Evolutionary conservation across 345 rosid genomes (phyloP).

Genomic region (Punica granatum): DNA sequence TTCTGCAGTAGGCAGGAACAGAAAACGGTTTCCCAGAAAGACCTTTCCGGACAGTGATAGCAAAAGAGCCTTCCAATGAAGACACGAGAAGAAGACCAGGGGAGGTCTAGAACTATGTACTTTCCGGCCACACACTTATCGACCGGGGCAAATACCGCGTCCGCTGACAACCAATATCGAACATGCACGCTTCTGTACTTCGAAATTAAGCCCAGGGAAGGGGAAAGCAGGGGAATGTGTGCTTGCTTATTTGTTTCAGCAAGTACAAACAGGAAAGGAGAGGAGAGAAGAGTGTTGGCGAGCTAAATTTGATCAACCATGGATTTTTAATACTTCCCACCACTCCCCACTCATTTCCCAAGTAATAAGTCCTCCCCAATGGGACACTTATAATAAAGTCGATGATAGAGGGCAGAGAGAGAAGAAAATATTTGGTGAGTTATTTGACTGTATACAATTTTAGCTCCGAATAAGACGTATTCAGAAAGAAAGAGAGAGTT

Average conservation of each 20-base stretch:
- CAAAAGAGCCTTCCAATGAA: not conserved
- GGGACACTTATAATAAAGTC: slow-evolving; percentile 1
- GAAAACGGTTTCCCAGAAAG: slow-evolving; percentile 2
- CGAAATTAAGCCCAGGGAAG: not conserved
- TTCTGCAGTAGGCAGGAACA: not conserved
- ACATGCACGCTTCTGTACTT: not conserved
- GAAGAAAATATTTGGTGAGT: too few species aligned
- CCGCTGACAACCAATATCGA: too few species aligned
- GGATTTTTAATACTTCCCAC: not conserved
- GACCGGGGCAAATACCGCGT: not conserved
- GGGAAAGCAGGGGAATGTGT: not conserved
- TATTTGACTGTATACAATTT: too few species aligned
- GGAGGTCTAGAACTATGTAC: not conserved
- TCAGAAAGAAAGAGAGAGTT: too few species aligned
- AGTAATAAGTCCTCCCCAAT: not conserved
- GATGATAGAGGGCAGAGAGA: not conserved
- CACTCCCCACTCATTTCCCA: not conserved
- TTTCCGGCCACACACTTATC: not conserved
- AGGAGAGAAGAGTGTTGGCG: not conserved
- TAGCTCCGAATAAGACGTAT: too few species aligned
- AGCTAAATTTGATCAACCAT: not conserved
- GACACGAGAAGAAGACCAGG: not conserved
- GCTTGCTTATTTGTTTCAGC: too few species aligned
- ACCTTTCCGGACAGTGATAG: not conserved
- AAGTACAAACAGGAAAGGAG: not conserved